Evolutionary conservation across 176 grass and related monocot species (phyloP), one percentile per base, ranked within the genome.

Genomic region (Oryza glaberrima): DNA sequence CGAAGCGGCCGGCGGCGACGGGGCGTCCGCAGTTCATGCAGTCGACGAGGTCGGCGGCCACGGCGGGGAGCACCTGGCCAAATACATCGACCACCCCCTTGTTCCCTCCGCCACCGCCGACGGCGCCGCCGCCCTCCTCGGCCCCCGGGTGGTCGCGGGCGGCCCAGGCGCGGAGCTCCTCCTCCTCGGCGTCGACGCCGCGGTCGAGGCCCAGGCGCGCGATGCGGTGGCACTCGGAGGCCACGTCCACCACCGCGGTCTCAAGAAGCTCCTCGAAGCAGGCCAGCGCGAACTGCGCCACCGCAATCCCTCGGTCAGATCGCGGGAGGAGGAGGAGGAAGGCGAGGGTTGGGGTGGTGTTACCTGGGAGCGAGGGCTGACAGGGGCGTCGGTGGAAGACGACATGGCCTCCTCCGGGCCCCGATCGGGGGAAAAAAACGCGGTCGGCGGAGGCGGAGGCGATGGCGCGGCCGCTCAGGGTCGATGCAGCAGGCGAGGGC

Each of bases 161-260:
- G 70, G 82, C 89, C 86, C 89, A 95, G 68, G 69, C 81, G 54
- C 91, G 70, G 67, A 98, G 88, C 81, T 98, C 96, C 80, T 98
- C 96, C 73, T 98, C 96, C 78, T 95, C 96, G 35, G 88, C 86
- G 70, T 98, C 96, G 69, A 95, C 83, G 84, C 92, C 92, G 78
- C 89, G 89, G 88, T 98, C 96, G 44, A 98, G 85, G 78, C 93
- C 96, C 34, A 98, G 89, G 44, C 96, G 88, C 22, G 96, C 91
- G 85, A 98, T 95, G 72, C 96, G 93, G 89, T 98, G 96, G 70
- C 91, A 95, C 85, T 98, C 96, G 28, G 91, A 98, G 15, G 96
- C 96, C 41, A 94, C 89, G 83, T 98, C 96, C 67, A 86, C 91
- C 79, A 98, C 89, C 51, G 92, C 94, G 20, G 82, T 79, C 49